phyloP scores from a whole-genome alignment of 495 filamentous ascomycete species.

The Podospora anserina region DNA sequence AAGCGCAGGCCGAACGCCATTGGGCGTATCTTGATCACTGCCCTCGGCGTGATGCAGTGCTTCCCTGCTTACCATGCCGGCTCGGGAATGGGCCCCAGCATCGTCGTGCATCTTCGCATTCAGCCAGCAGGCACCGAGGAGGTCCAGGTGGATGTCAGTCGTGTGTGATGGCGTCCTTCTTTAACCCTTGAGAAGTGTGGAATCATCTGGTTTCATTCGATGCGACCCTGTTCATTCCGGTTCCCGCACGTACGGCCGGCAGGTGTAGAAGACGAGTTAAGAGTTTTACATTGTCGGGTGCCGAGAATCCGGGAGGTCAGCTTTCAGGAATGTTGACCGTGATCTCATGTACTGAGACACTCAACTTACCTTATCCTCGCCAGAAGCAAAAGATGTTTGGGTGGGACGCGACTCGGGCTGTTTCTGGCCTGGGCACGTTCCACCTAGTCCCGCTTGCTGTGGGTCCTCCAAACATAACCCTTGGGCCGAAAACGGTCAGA shows the following conservation, averaged over 20 bases:
- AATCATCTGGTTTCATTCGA: background rate
- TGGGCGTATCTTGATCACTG: background rate
- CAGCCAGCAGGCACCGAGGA: background rate
- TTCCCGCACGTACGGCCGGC: too few species aligned
- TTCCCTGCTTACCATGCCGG: background rate
- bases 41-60: background rate
- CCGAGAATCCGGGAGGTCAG: conserved; percentile 4
- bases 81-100: background rate
- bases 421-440: background rate
- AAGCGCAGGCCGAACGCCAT: background rate
- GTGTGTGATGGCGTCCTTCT: background rate
- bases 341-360: background rate
- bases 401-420: background rate
- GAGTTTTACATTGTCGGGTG: background rate
- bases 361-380: background rate
- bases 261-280: background rate
- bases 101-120: background rate
- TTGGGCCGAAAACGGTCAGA: conserved; percentile 13
- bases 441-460: background rate
- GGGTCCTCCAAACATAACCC: background rate
- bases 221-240: background rate
- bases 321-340: background rate
- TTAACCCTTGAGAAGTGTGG: background rate
- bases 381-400: background rate
- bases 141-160: background rate